Percentiles rank a stretch among this genome's conserved stretches.
Evolutionary conservation across 164 flowering plant genomes (phyloP).

Genomic region (grape (Vitis vinifera)): ASM3070453v1 NC_081822.1:3965001-3965500

Average conservation of each 20-base stretch:
- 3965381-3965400: too few species aligned
- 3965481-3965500: too few species aligned
- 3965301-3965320: constrained; percentile 50
- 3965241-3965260: constrained; percentile 75
- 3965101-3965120: constrained; percentile 59
- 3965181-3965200: constrained; percentile 90
- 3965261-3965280: constrained; percentile 31
- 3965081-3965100: constrained; percentile 53
- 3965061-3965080: constrained; percentile 69
- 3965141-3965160: constrained; percentile 51
- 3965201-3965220: constrained; percentile 64
- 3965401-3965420: too few species aligned
- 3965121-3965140: constrained; percentile 61
- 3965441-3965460: too few species aligned
- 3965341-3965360: background rate
- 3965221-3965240: constrained; percentile 32
- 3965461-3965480: too few species aligned
- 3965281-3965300: constrained; percentile 23
- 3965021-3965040: constrained; percentile 60
- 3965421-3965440: too few species aligned
- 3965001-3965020: constrained; percentile 69
- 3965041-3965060: constrained; percentile 73
- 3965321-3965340: constrained; percentile 64
- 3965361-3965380: too few species aligned
- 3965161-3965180: constrained; percentile 80